Conservation (phyloP, 2,329 filamentous ascomycete species). For the Colletotrichum sp. region DNA sequence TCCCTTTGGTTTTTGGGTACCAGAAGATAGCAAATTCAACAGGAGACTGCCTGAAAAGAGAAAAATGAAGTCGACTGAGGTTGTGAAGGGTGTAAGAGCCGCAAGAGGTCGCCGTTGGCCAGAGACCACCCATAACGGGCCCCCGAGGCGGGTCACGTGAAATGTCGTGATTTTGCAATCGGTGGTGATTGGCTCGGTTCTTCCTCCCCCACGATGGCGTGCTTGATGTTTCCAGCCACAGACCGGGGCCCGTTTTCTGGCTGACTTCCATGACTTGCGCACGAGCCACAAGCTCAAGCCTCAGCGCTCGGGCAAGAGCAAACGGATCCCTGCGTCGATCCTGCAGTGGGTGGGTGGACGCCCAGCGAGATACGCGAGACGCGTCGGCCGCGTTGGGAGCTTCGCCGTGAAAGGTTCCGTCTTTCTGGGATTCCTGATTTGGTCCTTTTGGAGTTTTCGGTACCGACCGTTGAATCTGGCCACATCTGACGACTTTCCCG, state of each 20-base stretch:
- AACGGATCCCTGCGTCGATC: slow-evolving; percentile 2
- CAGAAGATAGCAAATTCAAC: slow-evolving; percentile 14
- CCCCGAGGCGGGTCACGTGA: slow-evolving; percentile 16
- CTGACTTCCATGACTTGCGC: not conserved
- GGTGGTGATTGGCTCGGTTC: slow-evolving; percentile 12
- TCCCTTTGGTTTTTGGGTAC: slow-evolving; percentile 3
- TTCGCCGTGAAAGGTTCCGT: not conserved
- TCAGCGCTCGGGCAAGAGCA: not conserved
- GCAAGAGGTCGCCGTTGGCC: slow-evolving; percentile 12
- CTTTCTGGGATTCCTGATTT: not conserved
- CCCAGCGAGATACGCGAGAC: not conserved
- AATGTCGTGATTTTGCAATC: slow-evolving; percentile 23
- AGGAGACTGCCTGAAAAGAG: not conserved
- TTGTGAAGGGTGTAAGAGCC: slow-evolving; percentile 17
- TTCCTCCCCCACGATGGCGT: slow-evolving; percentile 14
- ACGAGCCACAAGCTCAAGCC: not conserved
- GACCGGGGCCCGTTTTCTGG: not conserved
- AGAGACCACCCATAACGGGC: slow-evolving; percentile 10
- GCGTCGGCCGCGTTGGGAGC: slow-evolving; percentile 5
- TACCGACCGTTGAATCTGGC: slow-evolving; percentile 1
- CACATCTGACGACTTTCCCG: not conserved
- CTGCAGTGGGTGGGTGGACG: not conserved
- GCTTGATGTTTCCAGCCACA: not conserved
- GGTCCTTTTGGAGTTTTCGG: not conserved
- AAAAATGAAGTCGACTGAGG: not conserved